Evolutionary conservation across 2,329 filamentous ascomycete genomes (phyloP).

Genomic region (Penicillium vulpinum): DNA sequence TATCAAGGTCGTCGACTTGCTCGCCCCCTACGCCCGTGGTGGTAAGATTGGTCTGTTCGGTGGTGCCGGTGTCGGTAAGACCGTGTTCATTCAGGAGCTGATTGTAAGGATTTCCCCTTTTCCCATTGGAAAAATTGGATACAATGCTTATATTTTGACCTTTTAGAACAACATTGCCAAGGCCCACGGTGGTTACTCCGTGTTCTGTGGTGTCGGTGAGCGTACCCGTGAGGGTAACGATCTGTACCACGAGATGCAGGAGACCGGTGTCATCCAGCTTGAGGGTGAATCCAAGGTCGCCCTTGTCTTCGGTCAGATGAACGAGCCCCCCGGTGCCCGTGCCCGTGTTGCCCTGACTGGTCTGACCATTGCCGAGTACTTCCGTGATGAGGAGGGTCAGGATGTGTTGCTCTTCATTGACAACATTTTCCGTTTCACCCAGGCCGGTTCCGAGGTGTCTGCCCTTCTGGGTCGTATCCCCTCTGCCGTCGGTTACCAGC

Average conservation of each 20-base stretch:
- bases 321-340: constrained; percentile 99
- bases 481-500: constrained; percentile 99
- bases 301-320: constrained; percentile 99
- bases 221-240: constrained; percentile 99
- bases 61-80: constrained; percentile 99
- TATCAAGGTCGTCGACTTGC: constrained; percentile 99
- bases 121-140: background rate
- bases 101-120: constrained; percentile 61
- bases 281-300: constrained; percentile 99
- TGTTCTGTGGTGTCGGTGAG: constrained; percentile 99
- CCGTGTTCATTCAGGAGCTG: constrained; percentile 99
- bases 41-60: constrained; percentile 99
- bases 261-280: constrained; percentile 98
- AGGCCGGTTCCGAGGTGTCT: constrained; percentile 99
- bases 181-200: constrained; percentile 99
- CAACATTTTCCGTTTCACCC: constrained; percentile 99
- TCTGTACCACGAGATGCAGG: constrained; percentile 99
- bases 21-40: constrained; percentile 99
- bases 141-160: background rate
- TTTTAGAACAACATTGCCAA: constrained; percentile 97
- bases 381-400: constrained; percentile 78
- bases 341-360: constrained; percentile 99
- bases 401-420: constrained; percentile 99
- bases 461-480: constrained; percentile 98
- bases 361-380: constrained; percentile 69